Conservation (phyloP, 2,329 filamentous ascomycete genomes). For the Verticillium tricorpus region DNA sequence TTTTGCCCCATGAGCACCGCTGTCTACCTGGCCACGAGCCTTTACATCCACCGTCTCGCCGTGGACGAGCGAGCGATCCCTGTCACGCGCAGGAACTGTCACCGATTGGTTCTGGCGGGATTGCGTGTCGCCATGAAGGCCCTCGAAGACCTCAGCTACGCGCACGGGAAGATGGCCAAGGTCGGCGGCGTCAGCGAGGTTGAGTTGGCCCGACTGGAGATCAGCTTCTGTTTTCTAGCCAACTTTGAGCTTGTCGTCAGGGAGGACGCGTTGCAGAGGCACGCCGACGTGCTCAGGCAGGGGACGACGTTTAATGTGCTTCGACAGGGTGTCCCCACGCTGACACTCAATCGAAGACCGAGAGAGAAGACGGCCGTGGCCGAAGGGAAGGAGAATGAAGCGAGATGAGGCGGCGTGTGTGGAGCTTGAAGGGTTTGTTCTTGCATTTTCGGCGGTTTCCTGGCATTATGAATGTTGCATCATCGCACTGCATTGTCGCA, state of each 20-base stretch:
- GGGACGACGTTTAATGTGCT: conserved; percentile 13
- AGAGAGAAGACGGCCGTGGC: background rate
- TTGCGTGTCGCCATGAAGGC: conserved; percentile 90
- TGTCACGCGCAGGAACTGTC: conserved; percentile 78
- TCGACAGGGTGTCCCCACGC: conserved; percentile 16
- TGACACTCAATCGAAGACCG: conserved; percentile 18
- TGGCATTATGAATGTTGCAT: background rate
- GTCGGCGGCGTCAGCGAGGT: conserved; percentile 82
- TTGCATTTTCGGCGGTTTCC: background rate
- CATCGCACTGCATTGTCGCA: background rate
- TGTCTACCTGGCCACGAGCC: conserved; percentile 84
- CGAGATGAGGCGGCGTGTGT: background rate
- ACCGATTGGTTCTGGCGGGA: conserved; percentile 79
- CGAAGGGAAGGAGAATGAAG: conserved; percentile 5
- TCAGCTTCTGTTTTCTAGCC: conserved; percentile 83
- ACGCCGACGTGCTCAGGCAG: conserved; percentile 27
- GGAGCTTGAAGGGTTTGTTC: background rate
- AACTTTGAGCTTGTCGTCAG: conserved; percentile 71
- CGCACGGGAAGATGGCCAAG: conserved; percentile 76
- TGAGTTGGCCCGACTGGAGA: conserved; percentile 80
- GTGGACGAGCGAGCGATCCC: conserved; percentile 73
- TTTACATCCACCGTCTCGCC: conserved; percentile 81
- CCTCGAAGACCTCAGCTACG: conserved; percentile 86
- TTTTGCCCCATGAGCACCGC: conserved; percentile 93
- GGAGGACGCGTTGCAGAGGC: conserved; percentile 24